Evolutionary conservation across 129 eudicot species (phyloP).

Genomic region (Scalesia atractyloides): DNA sequence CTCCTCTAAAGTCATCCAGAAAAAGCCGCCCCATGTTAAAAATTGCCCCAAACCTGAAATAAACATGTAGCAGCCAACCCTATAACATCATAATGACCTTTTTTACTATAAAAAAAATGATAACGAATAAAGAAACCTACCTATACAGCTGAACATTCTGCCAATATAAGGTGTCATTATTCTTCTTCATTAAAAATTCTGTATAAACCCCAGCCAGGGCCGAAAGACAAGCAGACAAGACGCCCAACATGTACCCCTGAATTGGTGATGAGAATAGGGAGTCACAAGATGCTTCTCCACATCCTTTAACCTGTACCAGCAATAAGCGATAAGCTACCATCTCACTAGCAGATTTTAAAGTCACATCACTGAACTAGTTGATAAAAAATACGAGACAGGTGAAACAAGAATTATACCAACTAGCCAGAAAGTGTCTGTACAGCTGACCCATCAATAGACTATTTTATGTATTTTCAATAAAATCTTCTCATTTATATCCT

Average conservation of each 20-base stretch:
- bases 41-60: constrained; percentile 77
- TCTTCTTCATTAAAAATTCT: constrained; percentile 93
- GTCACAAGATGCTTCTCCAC: constrained; percentile 90
- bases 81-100: not conserved
- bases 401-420: not conserved
- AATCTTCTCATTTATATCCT: not conserved
- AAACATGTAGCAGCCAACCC: not conserved
- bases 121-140: constrained; percentile 45
- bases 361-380: constrained; percentile 7
- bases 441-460: not conserved
- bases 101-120: not conserved
- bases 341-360: constrained; percentile 11
- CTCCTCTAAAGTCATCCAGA: constrained; percentile 86
- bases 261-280: constrained; percentile 93
- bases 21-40: constrained; percentile 82
- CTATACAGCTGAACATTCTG: constrained; percentile 91
- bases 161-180: constrained; percentile 90
- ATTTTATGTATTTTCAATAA: not conserved
- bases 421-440: not conserved
- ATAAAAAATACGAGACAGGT: not conserved
- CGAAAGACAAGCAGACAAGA: constrained; percentile 94
- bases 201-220: constrained; percentile 98
- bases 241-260: constrained; percentile 89
- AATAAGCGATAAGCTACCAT: constrained; percentile 11
- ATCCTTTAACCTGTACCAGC: constrained; percentile 76